Conservation (phyloP, 2,329 filamentous ascomycete species). For the Talaromyces sp. region DNA sequence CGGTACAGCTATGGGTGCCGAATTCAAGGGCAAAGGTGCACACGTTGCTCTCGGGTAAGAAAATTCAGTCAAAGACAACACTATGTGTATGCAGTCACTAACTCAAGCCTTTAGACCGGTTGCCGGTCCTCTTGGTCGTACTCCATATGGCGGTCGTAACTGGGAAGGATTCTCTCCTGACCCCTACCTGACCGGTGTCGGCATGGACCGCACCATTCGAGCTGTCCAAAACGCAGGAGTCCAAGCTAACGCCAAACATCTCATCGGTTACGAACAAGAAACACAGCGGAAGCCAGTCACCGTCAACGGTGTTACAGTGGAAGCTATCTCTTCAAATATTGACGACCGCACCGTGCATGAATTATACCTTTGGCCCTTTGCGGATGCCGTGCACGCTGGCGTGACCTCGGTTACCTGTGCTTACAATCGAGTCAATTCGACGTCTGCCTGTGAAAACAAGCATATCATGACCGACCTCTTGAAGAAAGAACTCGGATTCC, state of each 20-base stretch:
- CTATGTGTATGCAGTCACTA: not conserved
- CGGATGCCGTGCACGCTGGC: conserved; percentile 52
- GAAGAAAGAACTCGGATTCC: conserved; percentile 48
- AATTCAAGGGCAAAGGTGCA: conserved; percentile 33
- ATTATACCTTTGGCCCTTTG: conserved; percentile 58
- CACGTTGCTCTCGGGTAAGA: conserved; percentile 39
- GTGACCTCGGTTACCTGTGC: conserved; percentile 54
- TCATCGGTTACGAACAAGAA: conserved; percentile 65
- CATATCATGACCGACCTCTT: conserved; percentile 42
- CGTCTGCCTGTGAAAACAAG: conserved; percentile 45
- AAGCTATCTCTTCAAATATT: conserved; percentile 52
- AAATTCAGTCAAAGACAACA: not conserved
- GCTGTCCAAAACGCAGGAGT: conserved; percentile 45
- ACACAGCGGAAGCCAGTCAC: conserved; percentile 50
- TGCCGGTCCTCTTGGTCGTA: conserved; percentile 35
- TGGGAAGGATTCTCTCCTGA: conserved; percentile 43
- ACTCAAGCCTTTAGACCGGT: conserved; percentile 4
- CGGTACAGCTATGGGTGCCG: conserved; percentile 49
- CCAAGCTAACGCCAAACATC: conserved; percentile 47
- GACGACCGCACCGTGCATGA: conserved; percentile 60
- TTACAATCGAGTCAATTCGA: conserved; percentile 43
- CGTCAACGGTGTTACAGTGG: conserved; percentile 32
- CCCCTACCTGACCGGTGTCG: conserved; percentile 38
- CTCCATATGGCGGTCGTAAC: conserved; percentile 34
- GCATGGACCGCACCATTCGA: conserved; percentile 35